Evolutionary conservation across 805 yeast species (phyloP), one percentile per base, ranked within the genome.

Genomic region (Teunomyces kruisii): DNA sequence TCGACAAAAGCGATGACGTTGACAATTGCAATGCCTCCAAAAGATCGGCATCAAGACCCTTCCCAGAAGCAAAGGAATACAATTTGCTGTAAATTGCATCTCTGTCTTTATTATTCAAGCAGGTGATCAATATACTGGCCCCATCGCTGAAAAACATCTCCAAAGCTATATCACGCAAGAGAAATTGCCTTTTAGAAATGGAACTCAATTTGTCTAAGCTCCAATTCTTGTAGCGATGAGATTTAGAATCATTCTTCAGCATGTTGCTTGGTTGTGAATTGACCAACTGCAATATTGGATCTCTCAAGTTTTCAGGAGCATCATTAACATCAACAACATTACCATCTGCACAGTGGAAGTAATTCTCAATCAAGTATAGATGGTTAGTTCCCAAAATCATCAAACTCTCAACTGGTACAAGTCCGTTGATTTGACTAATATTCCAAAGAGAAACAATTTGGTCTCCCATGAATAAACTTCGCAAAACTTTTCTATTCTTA

Each of bases 81-180:
- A 88, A 58, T 39, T 69, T 71, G 13, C 67, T 60, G 58, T 79
- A 79, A 9, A 86, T 75, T 0, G 66, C 47, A 57, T 89, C 89
- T 45, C 96, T 66, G 17, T 70, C 73, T 29, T 62, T 67, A 4
- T 72, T 68, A 16, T 74, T 68, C n/a, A 72, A 64, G 40, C 88
- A 83, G 0, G 92, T 86, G 6, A 89, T 68, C 47, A 89, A 66
- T 32, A 82, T 73, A 50, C 88, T 85, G 1, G 83, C 78, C 0
- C 94, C 95, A 61, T 84, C 82, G 19, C 76, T 75, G 59, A 88
- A 86, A 50, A 87, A 83, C 56, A 88, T 64, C 56, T 89, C 96
- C 29, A 88, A 58, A 0, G 94, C 96, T 37, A 86, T 86, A 62
- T 88, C 95, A 44, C 96, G 68, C 12, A 89, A 67, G 14, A 89